Base-by-base conservation (phyloP, 495 filamentous ascomycete genomes). In the Ascodesmis nigricans region DNA sequence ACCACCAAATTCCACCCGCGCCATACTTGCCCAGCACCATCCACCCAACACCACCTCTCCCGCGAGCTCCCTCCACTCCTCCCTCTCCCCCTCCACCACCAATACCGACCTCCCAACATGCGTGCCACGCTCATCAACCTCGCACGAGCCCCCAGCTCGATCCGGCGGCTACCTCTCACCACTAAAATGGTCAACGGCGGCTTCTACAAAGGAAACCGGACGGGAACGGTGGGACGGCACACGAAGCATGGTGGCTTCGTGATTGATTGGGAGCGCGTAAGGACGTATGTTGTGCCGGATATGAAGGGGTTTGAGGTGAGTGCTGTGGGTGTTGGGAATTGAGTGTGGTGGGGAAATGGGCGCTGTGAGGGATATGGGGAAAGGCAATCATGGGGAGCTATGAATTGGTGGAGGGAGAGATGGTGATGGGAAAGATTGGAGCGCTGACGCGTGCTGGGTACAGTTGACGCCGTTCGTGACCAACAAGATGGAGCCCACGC, bases 181-280 rank as follows among this genome's bases (percentile, higher is more conserved):
- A 95, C 87, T 41, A 97, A 97, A 59, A 69, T 78, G 53, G 71
- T 78, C 58, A 75, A 75, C 52, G 80, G 82, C 53, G 87, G 79
- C 31, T 97, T 72, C 67, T 95, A 95, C 69, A 95, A 95, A 62
- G 90, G 90, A 51, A 93, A 69, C 39, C 64, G 84, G 15, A 69
- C 78, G 0, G 90, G 90, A 8, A 67, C 73, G 23, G 78, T 84
- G 71, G 87, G 87, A 42, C 54, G 60, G 21, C 84, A 91, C 56
- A 82, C 78, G 13, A 79, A 78, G 53, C 66, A 73, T 55, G 83
- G 84, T 52, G 71, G 71, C 21, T 97, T 81, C 54, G 53, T 71
- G 5, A 71, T 92, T 45, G 73, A 93, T 38, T 83, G 66, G 64
- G 45, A 59, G 15, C 91, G 87, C 56, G 80, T 92, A 40, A 75